Conservation (phyloP, 2,329 filamentous ascomycete genomes). For the Fusarium mundagurra region DNA sequence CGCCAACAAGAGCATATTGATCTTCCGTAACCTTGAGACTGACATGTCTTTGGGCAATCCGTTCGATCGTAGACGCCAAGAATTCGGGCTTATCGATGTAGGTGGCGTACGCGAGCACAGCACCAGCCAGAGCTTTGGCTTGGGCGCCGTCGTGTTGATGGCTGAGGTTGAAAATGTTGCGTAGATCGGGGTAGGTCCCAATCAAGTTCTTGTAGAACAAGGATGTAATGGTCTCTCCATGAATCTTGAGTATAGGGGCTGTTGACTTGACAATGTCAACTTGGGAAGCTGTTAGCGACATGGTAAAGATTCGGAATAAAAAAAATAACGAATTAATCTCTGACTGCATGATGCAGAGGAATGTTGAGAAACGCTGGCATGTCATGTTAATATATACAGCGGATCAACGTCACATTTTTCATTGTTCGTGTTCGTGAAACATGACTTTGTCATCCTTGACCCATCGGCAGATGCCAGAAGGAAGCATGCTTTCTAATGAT, state of each 20-base stretch:
- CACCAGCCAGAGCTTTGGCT: slow-evolving; percentile 37
- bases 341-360: no score
- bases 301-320: not conserved
- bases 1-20: slow-evolving; percentile 7
- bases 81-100: not conserved
- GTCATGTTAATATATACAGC: not conserved
- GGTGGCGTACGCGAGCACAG: slow-evolving; percentile 57
- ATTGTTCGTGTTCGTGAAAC: not conserved
- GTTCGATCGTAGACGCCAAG: slow-evolving; percentile 51
- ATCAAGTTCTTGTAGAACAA: slow-evolving; percentile 76
- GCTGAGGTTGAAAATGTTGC: slow-evolving; percentile 70
- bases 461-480: not conserved
- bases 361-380: not conserved
- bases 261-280: slow-evolving; percentile 12
- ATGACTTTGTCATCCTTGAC: not conserved
- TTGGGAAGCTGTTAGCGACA: not conserved
- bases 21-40: slow-evolving; percentile 1
- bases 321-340: no score
- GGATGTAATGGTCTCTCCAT: slow-evolving; percentile 71
- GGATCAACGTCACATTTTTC: not conserved
- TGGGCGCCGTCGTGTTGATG: slow-evolving; percentile 40
- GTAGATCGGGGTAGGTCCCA: slow-evolving; percentile 67
- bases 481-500: not conserved
- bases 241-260: slow-evolving; percentile 48
- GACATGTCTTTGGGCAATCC: slow-evolving; percentile 44